Conservation (phyloP, 106 monocot species). For the Vanilla planifolia region DNA sequence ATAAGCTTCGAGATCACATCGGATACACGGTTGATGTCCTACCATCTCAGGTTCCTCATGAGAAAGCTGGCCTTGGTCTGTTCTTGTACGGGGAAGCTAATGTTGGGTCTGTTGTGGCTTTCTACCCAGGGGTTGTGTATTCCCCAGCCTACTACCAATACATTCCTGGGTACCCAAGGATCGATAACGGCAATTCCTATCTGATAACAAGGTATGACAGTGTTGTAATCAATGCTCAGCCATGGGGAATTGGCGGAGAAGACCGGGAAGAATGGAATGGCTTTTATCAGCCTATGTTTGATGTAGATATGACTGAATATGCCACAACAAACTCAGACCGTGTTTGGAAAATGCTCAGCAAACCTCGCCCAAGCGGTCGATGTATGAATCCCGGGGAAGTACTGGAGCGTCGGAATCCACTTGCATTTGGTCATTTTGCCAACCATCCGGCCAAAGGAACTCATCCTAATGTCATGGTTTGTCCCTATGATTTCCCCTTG, state of each 20-base stretch:
- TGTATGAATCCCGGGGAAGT: slow-evolving; percentile 30
- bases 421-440: slow-evolving; percentile 91
- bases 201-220: slow-evolving; percentile 92
- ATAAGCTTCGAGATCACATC: slow-evolving; percentile 39
- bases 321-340: slow-evolving; percentile 22
- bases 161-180: slow-evolving; percentile 89
- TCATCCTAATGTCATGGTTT: slow-evolving; percentile 81
- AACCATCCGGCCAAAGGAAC: slow-evolving; percentile 77
- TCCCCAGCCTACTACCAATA: slow-evolving; percentile 77
- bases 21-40: slow-evolving; percentile 75
- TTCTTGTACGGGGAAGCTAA: slow-evolving; percentile 61
- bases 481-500: slow-evolving; percentile 88
- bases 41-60: slow-evolving; percentile 69
- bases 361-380: slow-evolving; percentile 28
- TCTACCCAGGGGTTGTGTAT: slow-evolving; percentile 91
- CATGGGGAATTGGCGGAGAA: slow-evolving; percentile 75
- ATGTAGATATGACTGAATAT: slow-evolving; percentile 12
- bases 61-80: slow-evolving; percentile 78
- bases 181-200: slow-evolving; percentile 79
- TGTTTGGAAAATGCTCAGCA: slow-evolving; percentile 72
- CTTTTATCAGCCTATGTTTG: slow-evolving; percentile 15
- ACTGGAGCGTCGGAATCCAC: slow-evolving; percentile 78
- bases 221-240: slow-evolving; percentile 73
- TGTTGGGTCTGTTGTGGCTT: slow-evolving; percentile 67
- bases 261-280: slow-evolving; percentile 69